Base-by-base conservation (phyloP, 352 stramenopile species). In the Globisporangium lucens region DNA sequence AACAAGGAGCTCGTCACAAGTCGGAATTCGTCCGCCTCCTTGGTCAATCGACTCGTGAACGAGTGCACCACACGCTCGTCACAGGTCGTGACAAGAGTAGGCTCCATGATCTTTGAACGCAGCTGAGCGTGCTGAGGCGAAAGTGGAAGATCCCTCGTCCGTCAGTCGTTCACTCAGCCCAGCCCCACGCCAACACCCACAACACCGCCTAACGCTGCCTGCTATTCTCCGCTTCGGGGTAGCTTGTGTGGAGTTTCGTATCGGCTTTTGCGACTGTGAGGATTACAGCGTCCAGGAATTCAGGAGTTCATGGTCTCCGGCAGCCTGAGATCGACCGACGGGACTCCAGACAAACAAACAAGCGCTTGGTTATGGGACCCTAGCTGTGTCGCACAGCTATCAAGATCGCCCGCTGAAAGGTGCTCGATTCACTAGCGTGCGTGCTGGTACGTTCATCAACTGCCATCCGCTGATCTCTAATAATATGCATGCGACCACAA, bases 71-170 rank as follows among this genome's bases (percentile, higher is more conserved):
- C 13, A 27, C 22, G 17, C 38, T 46, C 38, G 38, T 46, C 38
- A 46, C 38, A 46, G 38, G 12, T 46, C 38, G 38, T 64, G 58
- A 56, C 24, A 56, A 41, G 59, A 56, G 59, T 56, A 22, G 33
- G 22, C 58, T 38, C 10, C 5, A 24, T 63, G 27, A 36, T 63
- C 36, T 35, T 2, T 56, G 59, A 4, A 27, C 38, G 58, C 58
- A 64, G 58, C 58, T 63, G 57, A 47, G 58, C 35, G 49, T 52
- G 2, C 43, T 29, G 56, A n/a, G 38, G 35, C 8, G 38, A 20
- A 52, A 63, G 58, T 51, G 38, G 35, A 24, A 63, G 38, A 6
- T 24, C 17, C 22, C 4, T 20, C 27, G 4, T 29, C 5, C 52
- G 24, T 10, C 27, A 56, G 22, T 7, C 51, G 51, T 24, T 58